Conservation (phyloP, 2,329 filamentous ascomycete species). For the Sphaerostilbella broomeana region DNA sequence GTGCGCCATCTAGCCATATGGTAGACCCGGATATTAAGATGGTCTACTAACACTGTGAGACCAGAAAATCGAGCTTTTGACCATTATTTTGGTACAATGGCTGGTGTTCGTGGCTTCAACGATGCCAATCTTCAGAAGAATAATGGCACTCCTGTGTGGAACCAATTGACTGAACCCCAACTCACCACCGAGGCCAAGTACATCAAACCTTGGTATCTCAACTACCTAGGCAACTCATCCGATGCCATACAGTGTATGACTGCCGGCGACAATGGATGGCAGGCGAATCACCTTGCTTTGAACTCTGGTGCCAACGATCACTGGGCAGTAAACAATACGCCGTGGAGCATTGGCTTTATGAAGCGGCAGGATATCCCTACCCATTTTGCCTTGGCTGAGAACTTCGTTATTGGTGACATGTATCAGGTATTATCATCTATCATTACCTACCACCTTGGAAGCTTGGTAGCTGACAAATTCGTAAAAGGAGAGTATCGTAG, state of each 20-base stretch:
- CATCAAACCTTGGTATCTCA: constrained; percentile 48
- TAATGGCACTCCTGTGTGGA: constrained; percentile 37
- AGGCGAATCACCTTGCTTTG: constrained; percentile 44
- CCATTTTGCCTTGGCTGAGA: constrained; percentile 49
- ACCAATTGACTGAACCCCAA: constrained; percentile 36
- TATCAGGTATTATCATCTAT: constrained; percentile 36
- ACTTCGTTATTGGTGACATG: constrained; percentile 50
- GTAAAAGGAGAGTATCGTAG: constrained; percentile 41
- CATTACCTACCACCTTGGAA: background rate
- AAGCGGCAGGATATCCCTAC: constrained; percentile 46
- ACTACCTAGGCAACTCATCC: constrained; percentile 43
- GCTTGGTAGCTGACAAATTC: background rate
- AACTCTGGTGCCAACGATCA: constrained; percentile 46
- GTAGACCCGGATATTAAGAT: too few species aligned
- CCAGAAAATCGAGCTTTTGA: constrained; percentile 32
- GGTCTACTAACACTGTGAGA: background rate
- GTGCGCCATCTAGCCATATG: background rate
- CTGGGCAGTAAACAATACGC: constrained; percentile 48
- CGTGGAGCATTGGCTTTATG: constrained; percentile 46
- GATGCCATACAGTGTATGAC: constrained; percentile 49
- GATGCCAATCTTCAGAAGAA: constrained; percentile 50
- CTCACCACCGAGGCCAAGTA: constrained; percentile 34
- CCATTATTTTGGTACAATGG: constrained; percentile 51
- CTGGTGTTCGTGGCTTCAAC: constrained; percentile 47
- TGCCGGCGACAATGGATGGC: constrained; percentile 46